A percentile compares a stretch with the other conserved stretches of the same genome.
These are phyloP conservation scores for Coleophoma cylindrospora DNA, from an alignment of 2,329 filamentous ascomycete genomes.

Conservation along the genomic window DNA sequence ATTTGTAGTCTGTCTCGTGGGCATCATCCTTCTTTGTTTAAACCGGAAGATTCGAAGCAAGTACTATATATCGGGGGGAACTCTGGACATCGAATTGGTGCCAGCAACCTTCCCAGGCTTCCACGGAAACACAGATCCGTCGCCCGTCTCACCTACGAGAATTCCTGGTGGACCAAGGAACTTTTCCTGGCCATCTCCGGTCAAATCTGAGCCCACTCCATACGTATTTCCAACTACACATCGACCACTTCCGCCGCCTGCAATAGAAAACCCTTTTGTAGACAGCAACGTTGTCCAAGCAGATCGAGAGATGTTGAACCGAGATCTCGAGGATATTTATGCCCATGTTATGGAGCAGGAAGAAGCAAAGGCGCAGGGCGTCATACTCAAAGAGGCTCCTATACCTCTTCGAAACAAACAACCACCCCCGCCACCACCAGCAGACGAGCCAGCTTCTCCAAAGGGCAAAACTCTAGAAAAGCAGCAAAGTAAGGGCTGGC, in stretches of 20 bases:
- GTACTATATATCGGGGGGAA: conserved; percentile 11
- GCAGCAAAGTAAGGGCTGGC: conserved; percentile 29
- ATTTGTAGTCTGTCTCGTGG: conserved; percentile 68
- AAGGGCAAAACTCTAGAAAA: conserved; percentile 30
- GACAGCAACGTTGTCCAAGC: conserved; percentile 71
- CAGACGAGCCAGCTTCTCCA: conserved; percentile 14
- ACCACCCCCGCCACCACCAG: conserved; percentile 6
- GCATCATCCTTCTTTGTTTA: conserved; percentile 59
- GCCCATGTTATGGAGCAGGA: conserved; percentile 90
- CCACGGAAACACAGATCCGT: conserved; percentile 8
- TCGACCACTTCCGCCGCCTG: conserved; percentile 11
- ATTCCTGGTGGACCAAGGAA: conserved; percentile 23
- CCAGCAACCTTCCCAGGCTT: conserved; percentile 38
- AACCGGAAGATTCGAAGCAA: conserved; percentile 44
- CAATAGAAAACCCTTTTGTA: conserved; percentile 64
- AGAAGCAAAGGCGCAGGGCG: conserved; percentile 54
- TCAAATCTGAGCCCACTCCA: conserved; percentile 30
- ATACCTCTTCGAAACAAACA: conserved; percentile 8
- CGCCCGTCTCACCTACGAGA: conserved; percentile 28
- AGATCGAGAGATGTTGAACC: conserved; percentile 70
- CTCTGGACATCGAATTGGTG: conserved; percentile 26
- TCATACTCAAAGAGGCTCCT: conserved; percentile 40
- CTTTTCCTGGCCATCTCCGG: conserved; percentile 47
- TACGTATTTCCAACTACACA: conserved; percentile 41
- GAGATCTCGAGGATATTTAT: conserved; percentile 86